Conservation (phyloP, 75 land plant genomes). For the Sequoiadendron giganteum region DNA sequence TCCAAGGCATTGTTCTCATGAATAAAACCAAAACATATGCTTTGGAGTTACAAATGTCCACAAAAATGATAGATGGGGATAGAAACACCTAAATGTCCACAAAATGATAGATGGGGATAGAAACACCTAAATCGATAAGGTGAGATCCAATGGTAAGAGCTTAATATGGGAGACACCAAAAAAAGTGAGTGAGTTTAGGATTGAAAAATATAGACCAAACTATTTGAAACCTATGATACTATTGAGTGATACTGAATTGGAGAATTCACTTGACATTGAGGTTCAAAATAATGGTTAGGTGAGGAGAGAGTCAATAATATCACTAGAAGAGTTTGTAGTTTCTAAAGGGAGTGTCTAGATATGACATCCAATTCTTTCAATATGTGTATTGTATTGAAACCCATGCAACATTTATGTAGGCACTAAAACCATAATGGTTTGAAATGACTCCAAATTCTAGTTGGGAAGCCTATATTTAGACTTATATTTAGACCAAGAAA, state of each 20-base stretch:
- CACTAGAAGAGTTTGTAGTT: not conserved
- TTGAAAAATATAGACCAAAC: not conserved
- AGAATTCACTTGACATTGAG: not conserved
- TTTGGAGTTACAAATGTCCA: too few species aligned
- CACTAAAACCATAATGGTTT: not conserved
- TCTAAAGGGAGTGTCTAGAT: not conserved
- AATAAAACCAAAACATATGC: too few species aligned
- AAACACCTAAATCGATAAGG: too few species aligned
- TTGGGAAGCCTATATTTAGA: not conserved
- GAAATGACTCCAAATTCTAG: not conserved
- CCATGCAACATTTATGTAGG: not conserved
- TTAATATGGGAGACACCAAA: not conserved
- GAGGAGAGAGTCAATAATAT: not conserved
- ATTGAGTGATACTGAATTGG: not conserved
- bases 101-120: too few species aligned
- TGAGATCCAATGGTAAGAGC: not conserved
- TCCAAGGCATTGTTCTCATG: too few species aligned
- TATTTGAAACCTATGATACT: not conserved
- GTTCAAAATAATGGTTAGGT: not conserved
- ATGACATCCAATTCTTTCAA: not conserved
- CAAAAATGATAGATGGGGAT: too few species aligned
- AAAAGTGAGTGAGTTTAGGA: not conserved
- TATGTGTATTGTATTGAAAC: not conserved
- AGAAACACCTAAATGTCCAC: too few species aligned
- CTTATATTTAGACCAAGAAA: not conserved